A percentile compares a stretch with the other conserved stretches of the same genome.
These are phyloP conservation scores for Xylariaceae sp. DNA, from an alignment of 2,329 filamentous ascomycete species.

Conservation along the genomic window DNA sequence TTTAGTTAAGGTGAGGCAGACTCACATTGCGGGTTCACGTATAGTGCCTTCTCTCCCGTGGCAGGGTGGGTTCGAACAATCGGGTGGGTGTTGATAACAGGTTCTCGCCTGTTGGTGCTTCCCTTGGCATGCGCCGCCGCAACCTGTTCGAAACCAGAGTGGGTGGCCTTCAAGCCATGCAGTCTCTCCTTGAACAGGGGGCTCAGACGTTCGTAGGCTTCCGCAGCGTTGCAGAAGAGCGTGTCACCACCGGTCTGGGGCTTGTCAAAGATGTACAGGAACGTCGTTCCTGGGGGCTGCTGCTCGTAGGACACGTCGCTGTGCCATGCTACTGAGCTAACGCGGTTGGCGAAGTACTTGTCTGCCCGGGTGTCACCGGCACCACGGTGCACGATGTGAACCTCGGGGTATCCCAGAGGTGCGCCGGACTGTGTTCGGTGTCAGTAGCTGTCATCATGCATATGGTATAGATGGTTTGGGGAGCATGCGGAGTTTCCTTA, in stretches of 20 bases:
- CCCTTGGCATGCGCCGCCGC: conserved; percentile 62
- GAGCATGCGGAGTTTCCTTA: not conserved
- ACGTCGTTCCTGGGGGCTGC: conserved; percentile 86
- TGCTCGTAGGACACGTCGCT: conserved; percentile 83
- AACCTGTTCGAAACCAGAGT: conserved; percentile 79
- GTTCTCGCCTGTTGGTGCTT: conserved; percentile 70
- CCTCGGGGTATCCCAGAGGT: conserved; percentile 66
- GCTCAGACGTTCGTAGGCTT: conserved; percentile 77
- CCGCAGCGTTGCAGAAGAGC: conserved; percentile 71
- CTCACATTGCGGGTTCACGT: conserved; percentile 77
- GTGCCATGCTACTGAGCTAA: conserved; percentile 84
- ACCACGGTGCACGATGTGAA: conserved; percentile 74
- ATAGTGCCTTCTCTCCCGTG: conserved; percentile 80
- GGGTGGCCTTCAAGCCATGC: conserved; percentile 74
- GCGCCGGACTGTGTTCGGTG: conserved; percentile 52
- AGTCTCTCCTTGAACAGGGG: conserved; percentile 74
- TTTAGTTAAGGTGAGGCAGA: conserved; percentile 5
- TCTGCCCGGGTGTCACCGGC: conserved; percentile 58
- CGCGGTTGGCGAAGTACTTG: conserved; percentile 61
- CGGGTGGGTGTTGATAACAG: conserved; percentile 70
- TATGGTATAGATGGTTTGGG: not conserved
- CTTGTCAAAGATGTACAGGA: conserved; percentile 81
- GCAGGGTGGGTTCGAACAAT: conserved; percentile 75
- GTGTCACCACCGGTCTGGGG: conserved; percentile 81
- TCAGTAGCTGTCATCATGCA: not conserved